These are phyloP conservation scores for Globisporangium nagaii DNA, from an alignment of 352 stramenopile genomes.

Conservation along the genomic window DNA sequence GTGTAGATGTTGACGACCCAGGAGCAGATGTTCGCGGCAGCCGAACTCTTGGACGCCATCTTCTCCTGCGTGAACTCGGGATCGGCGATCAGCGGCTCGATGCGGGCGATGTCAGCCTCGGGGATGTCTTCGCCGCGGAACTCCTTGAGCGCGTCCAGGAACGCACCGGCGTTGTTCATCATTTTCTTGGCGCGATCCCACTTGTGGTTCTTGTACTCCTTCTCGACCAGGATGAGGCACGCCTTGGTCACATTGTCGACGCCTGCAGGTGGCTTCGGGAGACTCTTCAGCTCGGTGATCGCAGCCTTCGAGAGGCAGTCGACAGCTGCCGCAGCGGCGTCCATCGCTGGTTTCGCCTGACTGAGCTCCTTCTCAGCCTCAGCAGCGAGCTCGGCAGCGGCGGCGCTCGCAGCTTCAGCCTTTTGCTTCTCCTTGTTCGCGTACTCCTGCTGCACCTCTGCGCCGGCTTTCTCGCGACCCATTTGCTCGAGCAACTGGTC, in stretches of 20 bases:
- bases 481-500: slow-evolving; percentile 95
- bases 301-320: slow-evolving; percentile 96
- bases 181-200: slow-evolving; percentile 99
- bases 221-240: slow-evolving; percentile 96
- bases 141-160: slow-evolving; percentile 90
- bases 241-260: slow-evolving; percentile 96
- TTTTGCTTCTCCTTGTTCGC: slow-evolving; percentile 93
- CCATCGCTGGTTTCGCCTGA: slow-evolving; percentile 96
- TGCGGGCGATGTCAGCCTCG: slow-evolving; percentile 89
- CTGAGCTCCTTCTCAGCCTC: slow-evolving; percentile 94
- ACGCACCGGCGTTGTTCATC: slow-evolving; percentile 97
- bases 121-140: slow-evolving; percentile 95
- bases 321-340: slow-evolving; percentile 92
- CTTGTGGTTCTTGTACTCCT: slow-evolving; percentile 98
- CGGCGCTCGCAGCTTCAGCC: slow-evolving; percentile 88
- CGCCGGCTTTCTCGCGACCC: slow-evolving; percentile 88
- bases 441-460: slow-evolving; percentile 93
- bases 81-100: slow-evolving; percentile 91
- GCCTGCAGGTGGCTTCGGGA: slow-evolving; percentile 92
- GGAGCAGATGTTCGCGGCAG: slow-evolving; percentile 95
- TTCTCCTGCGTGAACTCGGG: slow-evolving; percentile 94
- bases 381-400: slow-evolving; percentile 90
- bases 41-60: slow-evolving; percentile 96
- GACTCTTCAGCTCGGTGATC: slow-evolving; percentile 96
- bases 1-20: slow-evolving; percentile 98